Evolutionary conservation across 2,329 filamentous ascomycete species (phyloP).

Genomic region (Verticillium dahliae): DNA sequence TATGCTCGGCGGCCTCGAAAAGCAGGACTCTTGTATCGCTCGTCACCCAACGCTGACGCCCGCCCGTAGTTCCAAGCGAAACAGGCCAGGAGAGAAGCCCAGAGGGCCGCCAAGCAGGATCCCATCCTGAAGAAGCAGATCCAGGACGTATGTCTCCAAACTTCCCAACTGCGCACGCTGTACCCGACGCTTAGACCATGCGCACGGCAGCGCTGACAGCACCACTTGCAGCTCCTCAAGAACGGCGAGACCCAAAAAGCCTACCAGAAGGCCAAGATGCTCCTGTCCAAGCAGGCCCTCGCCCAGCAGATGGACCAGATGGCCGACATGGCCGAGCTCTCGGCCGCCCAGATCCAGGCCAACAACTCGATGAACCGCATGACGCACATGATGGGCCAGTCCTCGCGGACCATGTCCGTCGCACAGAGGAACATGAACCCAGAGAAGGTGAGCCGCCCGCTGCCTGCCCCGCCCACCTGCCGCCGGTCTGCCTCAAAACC

Average conservation of each 20-base stretch:
- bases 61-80: conserved; percentile 49
- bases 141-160: conserved; percentile 34
- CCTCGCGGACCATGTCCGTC: conserved; percentile 49
- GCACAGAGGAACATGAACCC: conserved; percentile 54
- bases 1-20: too few species aligned
- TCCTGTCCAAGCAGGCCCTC: conserved; percentile 55
- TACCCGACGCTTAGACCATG: not conserved
- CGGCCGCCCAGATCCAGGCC: conserved; percentile 54
- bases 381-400: conserved; percentile 58
- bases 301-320: conserved; percentile 59
- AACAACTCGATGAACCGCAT: conserved; percentile 61
- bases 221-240: conserved; percentile 38
- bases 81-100: conserved; percentile 53
- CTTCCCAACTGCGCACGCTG: too few species aligned
- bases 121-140: conserved; percentile 57
- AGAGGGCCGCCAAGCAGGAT: conserved; percentile 55
- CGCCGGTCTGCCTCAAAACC: not conserved
- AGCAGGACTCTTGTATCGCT: not conserved
- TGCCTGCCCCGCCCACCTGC: not conserved
- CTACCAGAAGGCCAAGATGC: conserved; percentile 57
- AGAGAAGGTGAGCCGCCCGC: conserved; percentile 37
- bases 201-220: not conserved
- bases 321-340: conserved; percentile 57
- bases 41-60: not conserved
- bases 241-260: conserved; percentile 58